Base-by-base conservation (phyloP, 352 stramenopile species). In the Phytophthora pluvialis region DNA sequence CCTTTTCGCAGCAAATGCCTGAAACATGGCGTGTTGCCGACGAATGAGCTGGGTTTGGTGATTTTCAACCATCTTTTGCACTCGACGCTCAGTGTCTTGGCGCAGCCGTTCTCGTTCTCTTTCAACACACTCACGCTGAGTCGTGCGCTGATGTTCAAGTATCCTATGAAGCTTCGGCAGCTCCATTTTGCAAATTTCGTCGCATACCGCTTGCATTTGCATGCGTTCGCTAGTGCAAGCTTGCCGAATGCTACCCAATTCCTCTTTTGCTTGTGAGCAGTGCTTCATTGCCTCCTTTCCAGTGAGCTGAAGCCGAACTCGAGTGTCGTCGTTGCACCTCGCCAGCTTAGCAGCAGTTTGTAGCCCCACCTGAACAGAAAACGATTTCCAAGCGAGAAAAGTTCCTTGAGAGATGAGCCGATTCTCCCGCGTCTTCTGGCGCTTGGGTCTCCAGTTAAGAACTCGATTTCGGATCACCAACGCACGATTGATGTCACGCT, bases 401-500 rank as follows among this genome's bases (percentile, higher is more conserved):
- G 64, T 8, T 8, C 40, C n/a, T 7, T 43, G 35, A 26, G 43
- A 43, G 21, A 67, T 32, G 7, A 44, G 32, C 2, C 11, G 50
- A 29, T 50, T 58, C 11, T 44, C 52, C 43, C 49, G 33, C 6
- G 35, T 47, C 6, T 77, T 65, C 3, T 71, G 48, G 16, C 57
- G 48, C 8, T 45, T 51, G 43, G 63, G 67, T 55, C 58, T 68
- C 75, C 75, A 87, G 2, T 42, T 32, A 5, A 87, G 32, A 31
- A 55, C 65, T 38, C 75, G 67, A 55, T 81, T 81, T 43, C 73
- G 67, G 16, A 57, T 81, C 48, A 74, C 38, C 5, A 77, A 1
- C 16, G 62, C 55, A 16, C 28, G 61, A 35, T 69, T 60, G 4
- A 78, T 15, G 3, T 47, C 35, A 38, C 46, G 56, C 29, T 73